Base-by-base conservation (phyloP, 257 asterid species). In the Solanum microdontum region DNA sequence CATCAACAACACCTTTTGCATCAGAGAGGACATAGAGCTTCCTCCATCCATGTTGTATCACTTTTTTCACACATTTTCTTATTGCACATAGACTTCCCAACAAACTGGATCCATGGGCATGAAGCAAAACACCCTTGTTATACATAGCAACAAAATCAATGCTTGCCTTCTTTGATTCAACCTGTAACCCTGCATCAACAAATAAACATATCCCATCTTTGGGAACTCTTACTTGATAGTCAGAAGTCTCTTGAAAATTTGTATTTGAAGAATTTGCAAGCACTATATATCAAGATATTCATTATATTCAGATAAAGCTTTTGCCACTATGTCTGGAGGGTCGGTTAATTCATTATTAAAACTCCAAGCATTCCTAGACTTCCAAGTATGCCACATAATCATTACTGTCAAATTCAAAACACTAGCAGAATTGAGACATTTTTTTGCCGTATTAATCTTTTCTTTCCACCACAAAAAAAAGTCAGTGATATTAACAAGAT, bases 321-420 rank as follows among this genome's bases (percentile, higher is more conserved):
- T 51, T 0, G 0, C 0, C 4, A 17, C 8, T 51, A 15, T 51
- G 2, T 51, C 0, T 55, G 11, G 24, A 55, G n/a, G 24, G 2
- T 55, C 2, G 0, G 0, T 55, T 7, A 19, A 55, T 55, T 55
- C 64, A 0, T 55, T 55, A 55, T 55, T 55, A 17, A 55, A 55
- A 55, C 24, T 55, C 24, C 64, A 55, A 55, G n/a, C 4, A 55
- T 6, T 55, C n/a, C 9, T 55, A 19, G n/a, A 55, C 3, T 55
- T 55, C 0, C 10, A 17, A 17, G 6, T 55, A 55, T 17, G 64
- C n/a, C 64, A 55, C 4, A 1, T 51, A 55, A 17, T 1, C n/a
- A 55, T 17, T 1, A 55, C n/a, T 0, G 1, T 55, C n/a, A 55
- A 55, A 17, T 55, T 17, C 64, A 55, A 55, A 55, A 6, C 64